Percentiles rank a stretch among this genome's conserved stretches.
Evolutionary conservation across 1,284 basidiomycete genomes (phyloP).

Genomic region (Caloboletus firmus): DNA sequence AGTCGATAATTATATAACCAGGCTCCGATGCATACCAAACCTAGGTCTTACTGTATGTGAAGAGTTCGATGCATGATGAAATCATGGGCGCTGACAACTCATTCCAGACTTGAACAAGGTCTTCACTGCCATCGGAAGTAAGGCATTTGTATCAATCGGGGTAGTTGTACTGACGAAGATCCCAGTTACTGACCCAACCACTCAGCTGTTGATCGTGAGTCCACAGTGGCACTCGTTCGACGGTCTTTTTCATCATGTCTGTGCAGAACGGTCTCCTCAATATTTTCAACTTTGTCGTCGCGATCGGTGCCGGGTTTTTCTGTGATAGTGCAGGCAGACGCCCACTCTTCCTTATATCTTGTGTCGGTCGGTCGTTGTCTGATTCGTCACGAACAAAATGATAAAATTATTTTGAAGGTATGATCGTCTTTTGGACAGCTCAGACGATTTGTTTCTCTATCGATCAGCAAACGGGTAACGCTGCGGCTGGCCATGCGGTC

Average conservation of each 20-base stretch:
- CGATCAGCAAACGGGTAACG: conserved; percentile 38
- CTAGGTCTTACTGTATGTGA: neutral
- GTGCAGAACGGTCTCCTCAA: conserved; percentile 51
- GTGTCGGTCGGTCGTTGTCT: neutral
- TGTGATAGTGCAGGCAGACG: conserved; percentile 55
- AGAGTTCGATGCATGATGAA: neutral
- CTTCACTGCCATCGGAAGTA: conserved; percentile 44
- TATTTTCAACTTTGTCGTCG: conserved; percentile 54
- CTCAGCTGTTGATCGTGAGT: conserved; percentile 47
- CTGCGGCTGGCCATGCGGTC: conserved; percentile 57
- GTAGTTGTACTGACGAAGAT: neutral
- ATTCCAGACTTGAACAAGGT: conserved; percentile 53
- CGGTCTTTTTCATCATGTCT: neutral
- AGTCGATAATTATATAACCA: neutral
- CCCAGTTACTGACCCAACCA: conserved; percentile 25
- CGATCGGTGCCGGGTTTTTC: conserved; percentile 47
- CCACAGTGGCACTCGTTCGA: neutral
- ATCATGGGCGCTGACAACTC: neutral
- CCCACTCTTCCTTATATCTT: conserved; percentile 46
- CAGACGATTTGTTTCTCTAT: conserved; percentile 75
- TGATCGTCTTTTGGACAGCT: conserved; percentile 65
- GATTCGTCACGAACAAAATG: neutral
- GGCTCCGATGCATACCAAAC: neutral
- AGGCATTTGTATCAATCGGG: neutral
- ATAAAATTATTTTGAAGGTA: conserved; percentile 28